These are phyloP conservation scores for Malassezia furfur DNA, from an alignment of 1,284 basidiomycete species.

Conservation along the genomic window DNA sequence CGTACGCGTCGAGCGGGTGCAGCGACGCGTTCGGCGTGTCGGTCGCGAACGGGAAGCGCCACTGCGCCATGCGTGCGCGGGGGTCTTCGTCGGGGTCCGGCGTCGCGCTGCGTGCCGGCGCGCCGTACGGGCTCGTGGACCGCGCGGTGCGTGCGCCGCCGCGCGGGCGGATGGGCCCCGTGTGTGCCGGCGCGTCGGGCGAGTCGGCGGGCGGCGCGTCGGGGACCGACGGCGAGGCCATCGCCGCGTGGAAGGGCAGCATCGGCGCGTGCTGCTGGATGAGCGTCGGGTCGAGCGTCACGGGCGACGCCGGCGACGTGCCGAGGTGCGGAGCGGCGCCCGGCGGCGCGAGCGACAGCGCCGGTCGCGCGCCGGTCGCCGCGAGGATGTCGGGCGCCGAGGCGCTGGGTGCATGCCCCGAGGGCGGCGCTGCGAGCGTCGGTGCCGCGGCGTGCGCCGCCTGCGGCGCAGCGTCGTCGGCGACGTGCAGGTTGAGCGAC, in stretches of 20 bases:
- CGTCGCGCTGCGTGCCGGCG: conserved; percentile 7
- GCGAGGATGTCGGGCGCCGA: too few species aligned
- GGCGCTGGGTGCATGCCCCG: too few species aligned
- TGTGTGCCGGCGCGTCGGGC: background rate
- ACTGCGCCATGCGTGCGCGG: conserved; percentile 8
- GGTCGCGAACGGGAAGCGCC: conserved; percentile 10
- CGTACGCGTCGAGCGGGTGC: conserved; percentile 16
- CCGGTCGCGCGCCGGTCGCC: too few species aligned
- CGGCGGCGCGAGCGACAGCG: too few species aligned
- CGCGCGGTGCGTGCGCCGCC: background rate
- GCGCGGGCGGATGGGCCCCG: conserved; percentile 7
- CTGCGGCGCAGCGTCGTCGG: background rate
- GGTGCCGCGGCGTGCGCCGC: too few species aligned
- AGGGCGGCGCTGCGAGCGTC: background rate
- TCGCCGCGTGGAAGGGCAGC: background rate
- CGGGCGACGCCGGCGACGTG: background rate
- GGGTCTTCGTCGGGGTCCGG: conserved; percentile 6
- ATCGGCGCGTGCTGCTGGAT: background rate
- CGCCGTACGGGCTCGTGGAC: conserved; percentile 10
- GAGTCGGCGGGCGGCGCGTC: background rate
- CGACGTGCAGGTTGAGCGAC: conserved; percentile 5
- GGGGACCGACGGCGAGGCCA: background rate
- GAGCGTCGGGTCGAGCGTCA: background rate
- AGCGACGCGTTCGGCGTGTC: background rate
- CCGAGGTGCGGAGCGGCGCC: too few species aligned